A percentile compares a stretch with the other conserved stretches of the same genome.
Evolutionary conservation across 164 flowering plant genomes (phyloP).

Genomic region (Vitis vinifera): ASM3070453v1 NC_081806.1:7943501-7944000

Average conservation of each 20-base stretch:
- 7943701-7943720: slow-evolving; percentile 51
- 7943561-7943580: slow-evolving; percentile 53
- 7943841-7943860: no score
- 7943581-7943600: slow-evolving; percentile 57
- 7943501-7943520: slow-evolving; percentile 45
- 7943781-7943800: slow-evolving; percentile 9
- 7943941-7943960: not conserved
- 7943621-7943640: slow-evolving; percentile 92
- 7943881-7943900: no score
- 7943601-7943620: slow-evolving; percentile 67
- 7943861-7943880: no score
- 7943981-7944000: not conserved
- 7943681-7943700: slow-evolving; percentile 65
- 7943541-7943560: slow-evolving; percentile 79
- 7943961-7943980: not conserved
- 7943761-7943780: slow-evolving; percentile 13
- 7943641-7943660: slow-evolving; percentile 89
- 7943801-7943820: no score
- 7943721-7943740: slow-evolving; percentile 57
- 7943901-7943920: no score
- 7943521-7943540: slow-evolving; percentile 32
- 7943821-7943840: no score
- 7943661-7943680: slow-evolving; percentile 77
- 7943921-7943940: no score
- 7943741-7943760: slow-evolving; percentile 24